Evolutionary conservation across 108 stramenopile species (phyloP).

Genomic region (Parietichytrium sp.): DNA sequence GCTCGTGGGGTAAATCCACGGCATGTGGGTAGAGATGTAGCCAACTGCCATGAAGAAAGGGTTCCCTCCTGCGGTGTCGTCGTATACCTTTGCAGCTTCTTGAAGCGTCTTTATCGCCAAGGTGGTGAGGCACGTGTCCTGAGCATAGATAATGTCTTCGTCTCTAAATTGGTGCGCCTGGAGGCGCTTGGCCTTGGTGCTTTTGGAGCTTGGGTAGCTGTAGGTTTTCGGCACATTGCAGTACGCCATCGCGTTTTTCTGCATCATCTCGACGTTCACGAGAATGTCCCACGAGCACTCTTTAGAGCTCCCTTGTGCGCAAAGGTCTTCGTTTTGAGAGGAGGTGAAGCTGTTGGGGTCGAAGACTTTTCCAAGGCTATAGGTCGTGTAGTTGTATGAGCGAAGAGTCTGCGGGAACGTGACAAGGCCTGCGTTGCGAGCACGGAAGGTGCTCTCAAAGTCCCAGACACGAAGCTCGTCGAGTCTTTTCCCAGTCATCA

Average conservation of each 20-base stretch:
- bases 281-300: slow-evolving; percentile 3
- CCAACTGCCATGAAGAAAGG: slow-evolving; percentile 32
- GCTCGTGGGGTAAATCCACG: slow-evolving; percentile 7
- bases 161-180: neutral
- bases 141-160: neutral
- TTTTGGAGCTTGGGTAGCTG: neutral
- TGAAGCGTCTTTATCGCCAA: neutral
- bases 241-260: neutral
- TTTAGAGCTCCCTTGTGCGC: neutral
- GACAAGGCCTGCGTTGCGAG: neutral
- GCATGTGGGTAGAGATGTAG: neutral
- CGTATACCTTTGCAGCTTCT: neutral
- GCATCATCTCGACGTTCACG: neutral
- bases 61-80: too few relatives aligned
- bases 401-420: neutral
- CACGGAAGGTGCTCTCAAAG: neutral
- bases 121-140: neutral
- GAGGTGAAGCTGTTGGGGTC: neutral
- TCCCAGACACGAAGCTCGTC: slow-evolving; percentile 32
- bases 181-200: neutral
- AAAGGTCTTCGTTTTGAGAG: neutral
- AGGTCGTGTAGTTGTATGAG: neutral
- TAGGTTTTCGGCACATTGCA: neutral
- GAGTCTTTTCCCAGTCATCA: neutral
- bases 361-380: neutral